Evolutionary conservation across 2,329 filamentous ascomycete genomes (phyloP).

Genomic region (Diaporthe ilicicola): DNA sequence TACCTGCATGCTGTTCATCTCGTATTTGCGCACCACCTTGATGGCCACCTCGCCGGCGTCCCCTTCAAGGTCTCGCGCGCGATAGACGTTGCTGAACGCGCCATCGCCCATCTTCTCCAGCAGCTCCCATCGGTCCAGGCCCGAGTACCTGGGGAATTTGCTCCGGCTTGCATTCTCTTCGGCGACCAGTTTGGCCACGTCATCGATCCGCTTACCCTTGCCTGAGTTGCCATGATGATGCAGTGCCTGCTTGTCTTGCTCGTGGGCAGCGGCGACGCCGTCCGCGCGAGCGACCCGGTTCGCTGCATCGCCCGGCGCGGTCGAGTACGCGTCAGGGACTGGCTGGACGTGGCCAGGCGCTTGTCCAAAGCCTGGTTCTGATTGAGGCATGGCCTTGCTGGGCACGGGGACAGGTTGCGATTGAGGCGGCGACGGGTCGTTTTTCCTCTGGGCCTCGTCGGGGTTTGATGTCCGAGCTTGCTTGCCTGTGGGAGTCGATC

Average conservation of each 20-base stretch:
- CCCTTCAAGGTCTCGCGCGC: constrained; percentile 78
- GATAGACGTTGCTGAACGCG: constrained; percentile 98
- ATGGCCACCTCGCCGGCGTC: constrained; percentile 86
- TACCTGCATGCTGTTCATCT: constrained; percentile 99
- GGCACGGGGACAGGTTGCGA: constrained; percentile 61
- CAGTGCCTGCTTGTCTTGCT: constrained; percentile 67
- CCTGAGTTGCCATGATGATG: constrained; percentile 38
- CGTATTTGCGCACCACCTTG: constrained; percentile 98
- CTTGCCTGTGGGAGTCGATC: constrained; percentile 68
- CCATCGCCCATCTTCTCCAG: constrained; percentile 99
- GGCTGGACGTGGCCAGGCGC: constrained; percentile 59
- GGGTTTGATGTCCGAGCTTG: constrained; percentile 76
- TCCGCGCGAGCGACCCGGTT: constrained; percentile 76
- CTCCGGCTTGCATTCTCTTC: constrained; percentile 88
- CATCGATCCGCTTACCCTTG: constrained; percentile 60
- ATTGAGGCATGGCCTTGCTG: constrained; percentile 59
- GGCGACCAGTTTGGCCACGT: constrained; percentile 84
- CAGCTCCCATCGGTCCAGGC: constrained; percentile 85
- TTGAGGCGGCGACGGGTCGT: constrained; percentile 58
- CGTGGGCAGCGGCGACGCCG: constrained; percentile 69
- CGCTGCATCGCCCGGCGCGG: constrained; percentile 65
- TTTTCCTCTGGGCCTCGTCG: constrained; percentile 62
- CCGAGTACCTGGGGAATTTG: constrained; percentile 87
- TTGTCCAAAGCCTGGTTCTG: constrained; percentile 53
- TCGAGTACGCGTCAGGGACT: constrained; percentile 67